Base-by-base conservation (phyloP, 106 monocot species). In the Allium fistulosum region DNA sequence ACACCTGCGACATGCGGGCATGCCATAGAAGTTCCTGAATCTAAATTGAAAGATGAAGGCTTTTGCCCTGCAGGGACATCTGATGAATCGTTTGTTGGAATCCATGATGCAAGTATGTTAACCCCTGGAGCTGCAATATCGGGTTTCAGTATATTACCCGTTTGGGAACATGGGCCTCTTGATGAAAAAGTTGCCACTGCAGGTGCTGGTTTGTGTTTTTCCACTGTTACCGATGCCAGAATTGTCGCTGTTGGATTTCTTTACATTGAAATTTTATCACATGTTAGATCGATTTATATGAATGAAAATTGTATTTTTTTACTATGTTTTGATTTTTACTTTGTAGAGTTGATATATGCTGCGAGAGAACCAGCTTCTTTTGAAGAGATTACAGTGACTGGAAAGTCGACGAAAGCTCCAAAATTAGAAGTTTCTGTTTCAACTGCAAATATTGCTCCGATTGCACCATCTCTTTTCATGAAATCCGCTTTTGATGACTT, bases 21-120 rank as follows among this genome's bases (percentile, higher is more conserved):
- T 50, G 93, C 74, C 93, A 94, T 94, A 51, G 93, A 90, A 11
- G 93, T 94, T 10, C 93, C 93, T 12, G 84, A 87, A 10, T 74
- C 47, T 2, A 94, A 75, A 27, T 87, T 90, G 75, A 94, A 94
- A 22, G 49, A 9, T 0, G 86, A 82, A 14, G 80, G 77, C 64
- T 77, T 83, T 73, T 76, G 66, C 3, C 84, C 89, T 6, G 56
- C 16, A 2, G 86, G 86, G 9, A 76, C 78, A 1, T 62, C 73
- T 1, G 62, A 62, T 22, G 83, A 65, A 28, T 53, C 76, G 13
- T 69, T 58, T 4, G 26, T 27, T 13, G 59, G 84, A 47, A 78
- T 82, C 90, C 90, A 94, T 51, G 89, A 77, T 45, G 93, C 93
- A 1, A 94, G 82, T 61, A 94, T 87, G 89, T 84, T 84, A 7